Conservation (phyloP, 352 stramenopile genomes). For the Thalassiosira sp. region DNA sequence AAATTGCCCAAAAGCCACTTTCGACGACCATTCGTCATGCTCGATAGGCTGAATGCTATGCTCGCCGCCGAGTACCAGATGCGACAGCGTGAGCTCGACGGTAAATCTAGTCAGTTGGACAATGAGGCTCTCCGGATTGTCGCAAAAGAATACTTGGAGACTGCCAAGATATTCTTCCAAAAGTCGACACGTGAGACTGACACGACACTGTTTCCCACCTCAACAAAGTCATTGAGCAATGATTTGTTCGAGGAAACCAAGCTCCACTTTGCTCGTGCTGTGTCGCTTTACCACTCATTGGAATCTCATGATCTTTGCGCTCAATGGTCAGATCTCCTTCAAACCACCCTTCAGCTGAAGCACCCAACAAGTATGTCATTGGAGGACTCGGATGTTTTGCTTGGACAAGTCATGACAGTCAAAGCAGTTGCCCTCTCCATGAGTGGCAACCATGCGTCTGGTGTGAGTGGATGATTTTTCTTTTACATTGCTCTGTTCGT, state of each 20-base stretch:
- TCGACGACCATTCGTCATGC: conserved; percentile 23
- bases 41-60: conserved; percentile 46
- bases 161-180: conserved; percentile 16
- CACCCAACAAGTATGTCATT: conserved; percentile 1
- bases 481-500: background rate
- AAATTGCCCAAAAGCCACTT: conserved; percentile 25
- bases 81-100: background rate
- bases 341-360: conserved; percentile 16
- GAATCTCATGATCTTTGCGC: conserved; percentile 26
- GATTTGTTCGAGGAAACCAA: conserved; percentile 31
- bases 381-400: conserved; percentile 17
- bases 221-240: conserved; percentile 11
- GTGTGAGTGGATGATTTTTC: conserved; percentile 16
- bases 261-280: too few relatives aligned
- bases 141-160: conserved; percentile 34
- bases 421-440: conserved; percentile 44
- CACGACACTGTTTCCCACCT: conserved; percentile 32
- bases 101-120: conserved; percentile 24
- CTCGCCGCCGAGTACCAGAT: conserved; percentile 27
- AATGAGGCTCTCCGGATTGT: conserved; percentile 19
- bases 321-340: conserved; percentile 38
- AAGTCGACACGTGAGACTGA: conserved; percentile 21
- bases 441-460: conserved; percentile 30
- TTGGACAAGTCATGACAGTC: conserved; percentile 35
- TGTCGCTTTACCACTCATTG: conserved; percentile 37